Percentiles rank a stretch among this genome's conserved stretches.
Conservation (phyloP, 345 rosid species). For the thale cress (Arabidopsis thaliana) region TAIR10.1 NC_003076.8:3286001-3286500, state of each 20-base stretch:
- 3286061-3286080: conserved; percentile 97
- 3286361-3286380: conserved; percentile 28
- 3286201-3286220: conserved; percentile 96
- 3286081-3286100: conserved; percentile 97
- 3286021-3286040: conserved; percentile 91
- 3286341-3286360: conserved; percentile 38
- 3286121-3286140: conserved; percentile 91
- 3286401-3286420: conserved; percentile 19
- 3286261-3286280: conserved; percentile 29
- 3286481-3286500: conserved; percentile 11
- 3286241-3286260: conserved; percentile 59
- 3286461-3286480: not conserved
- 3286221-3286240: conserved; percentile 94
- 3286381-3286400: not conserved
- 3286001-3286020: conserved; percentile 88
- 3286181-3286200: conserved; percentile 98
- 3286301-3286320: conserved; percentile 1
- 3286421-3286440: not conserved
- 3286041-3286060: conserved; percentile 95
- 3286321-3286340: not conserved
- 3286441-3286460: not conserved
- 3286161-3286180: conserved; percentile 91
- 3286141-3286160: conserved; percentile 72
- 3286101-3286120: conserved; percentile 96
- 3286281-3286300: not conserved